A percentile compares a stretch with the other conserved stretches of the same genome.
Conservation (phyloP, 1,284 basidiomycete genomes). For the Leccinum ponderosum region DNA sequence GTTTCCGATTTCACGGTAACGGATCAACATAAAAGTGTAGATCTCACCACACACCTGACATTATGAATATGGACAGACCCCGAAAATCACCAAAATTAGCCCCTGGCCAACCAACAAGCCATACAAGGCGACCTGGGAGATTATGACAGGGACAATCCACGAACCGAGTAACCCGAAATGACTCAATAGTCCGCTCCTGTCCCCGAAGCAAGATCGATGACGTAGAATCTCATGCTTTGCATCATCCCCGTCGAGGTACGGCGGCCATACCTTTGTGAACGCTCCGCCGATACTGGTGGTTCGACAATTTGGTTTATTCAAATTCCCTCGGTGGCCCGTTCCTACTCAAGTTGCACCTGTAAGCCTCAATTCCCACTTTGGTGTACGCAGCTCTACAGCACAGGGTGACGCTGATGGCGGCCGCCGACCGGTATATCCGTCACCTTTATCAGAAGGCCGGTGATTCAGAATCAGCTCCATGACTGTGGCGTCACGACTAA, state of each 20-base stretch:
- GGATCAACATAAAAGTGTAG: constrained; percentile 34
- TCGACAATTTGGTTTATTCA: constrained; percentile 11
- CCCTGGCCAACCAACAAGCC: constrained; percentile 8
- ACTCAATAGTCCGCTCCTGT: constrained; percentile 17
- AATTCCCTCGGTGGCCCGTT: constrained; percentile 5
- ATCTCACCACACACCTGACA: constrained; percentile 21
- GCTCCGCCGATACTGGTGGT: constrained; percentile 45
- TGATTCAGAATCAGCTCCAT: constrained; percentile 44
- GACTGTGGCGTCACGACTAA: constrained; percentile 30
- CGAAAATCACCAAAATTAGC: constrained; percentile 29
- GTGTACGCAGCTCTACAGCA: constrained; percentile 30
- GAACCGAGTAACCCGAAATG: constrained; percentile 24
- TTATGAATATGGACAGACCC: constrained; percentile 1
- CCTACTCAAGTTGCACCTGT: constrained; percentile 37
- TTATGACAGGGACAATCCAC: constrained; percentile 16
- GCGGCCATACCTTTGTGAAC: constrained; percentile 43
- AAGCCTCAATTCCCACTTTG: constrained; percentile 32
- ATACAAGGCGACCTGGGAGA: constrained; percentile 29
- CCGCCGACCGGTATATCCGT: constrained; percentile 9
- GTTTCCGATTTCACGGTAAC: constrained; percentile 14
- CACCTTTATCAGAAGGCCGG: constrained; percentile 12
- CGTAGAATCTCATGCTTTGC: constrained; percentile 20
- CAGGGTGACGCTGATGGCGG: constrained; percentile 2
- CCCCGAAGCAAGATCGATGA: constrained; percentile 27
- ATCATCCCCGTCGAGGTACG: constrained; percentile 30